Base-by-base conservation (phyloP, 2,329 filamentous ascomycete species). In the Neofusicoccum laricinum region DNA sequence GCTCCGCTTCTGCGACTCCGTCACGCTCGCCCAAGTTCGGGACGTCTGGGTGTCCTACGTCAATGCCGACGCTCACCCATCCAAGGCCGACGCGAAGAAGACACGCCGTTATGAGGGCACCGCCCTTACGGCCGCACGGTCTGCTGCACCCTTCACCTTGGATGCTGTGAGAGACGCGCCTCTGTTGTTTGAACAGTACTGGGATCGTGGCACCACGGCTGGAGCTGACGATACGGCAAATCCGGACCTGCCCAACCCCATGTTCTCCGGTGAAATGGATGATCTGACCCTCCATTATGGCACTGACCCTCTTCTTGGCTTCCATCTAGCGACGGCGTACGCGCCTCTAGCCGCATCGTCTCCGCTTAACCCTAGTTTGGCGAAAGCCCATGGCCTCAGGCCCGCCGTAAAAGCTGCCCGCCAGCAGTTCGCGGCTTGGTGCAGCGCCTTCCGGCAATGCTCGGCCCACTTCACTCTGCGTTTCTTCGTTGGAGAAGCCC, bases 301-400 rank as follows among this genome's bases (percentile, higher is more conserved):
- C 4, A 79, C 78, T 3, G 77, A 88, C 65, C 86, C 86, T 0
- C 66, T 86, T 0, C 69, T 82, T 5, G 82, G 85, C 1, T 89
- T 84, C 64, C 86, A 88, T 71, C 76, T 88, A n/a, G 82, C 84
- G 1, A 59, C 65, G 2, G 61, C 48, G 8, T 67, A 61, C 45
- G 64, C 64, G 2, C 61, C 17, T 12, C 55, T 68, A 19, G n/a
- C 43, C 3, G n/a, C 19, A 17, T 34, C 57, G 4, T 67, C 67
- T 12, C 67, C 68, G 12, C 41, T 67, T 12, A 17, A 43, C 30
- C 48, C 36, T 41, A 32, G 19, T 2, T 25, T 46, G 21, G 17
- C 21, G n/a, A 15, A 48, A 30, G 19, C 12, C 58, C 41, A 10
- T 19, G 0, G 61, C 36, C 36, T 46, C 14, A 15, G 21, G 6